Base-by-base conservation (phyloP, 2,329 filamentous ascomycete species). In the Myotisia sp. region DNA sequence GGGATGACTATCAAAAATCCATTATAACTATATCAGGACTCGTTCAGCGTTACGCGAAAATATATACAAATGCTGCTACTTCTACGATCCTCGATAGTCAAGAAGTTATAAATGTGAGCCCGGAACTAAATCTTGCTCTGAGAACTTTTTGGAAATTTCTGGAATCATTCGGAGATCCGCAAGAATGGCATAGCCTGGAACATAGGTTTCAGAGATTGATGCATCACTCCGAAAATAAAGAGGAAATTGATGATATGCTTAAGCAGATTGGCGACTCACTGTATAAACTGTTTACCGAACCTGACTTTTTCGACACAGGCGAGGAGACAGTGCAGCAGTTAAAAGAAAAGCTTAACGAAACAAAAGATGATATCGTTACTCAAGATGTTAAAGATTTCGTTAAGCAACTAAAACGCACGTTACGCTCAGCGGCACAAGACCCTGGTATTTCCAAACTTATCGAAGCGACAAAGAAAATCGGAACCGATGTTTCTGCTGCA, bases 1-100 rank as follows among this genome's bases (percentile, higher is more conserved):
- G 80, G 33, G 72, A 69, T 5, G 84, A 93, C 52, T 95, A 95
- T 53, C 75, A 79, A 0, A 76, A 86, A 30, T 93, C 86, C 0
- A 84, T 93, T 0, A 84, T 81, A 1, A 84, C 76, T 0, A 56
- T 95, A 20, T 73, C 80, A 0, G 58, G 76, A 5, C 65, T 95
- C 4, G 67, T 94, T 37, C 74, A 84, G 49, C 73, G 78, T 26
- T 93, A 92, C 54, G 77, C 81, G 6, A 63, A 74, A 41, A 65
- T 76, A 6, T 94, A 94, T 52, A 82, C 83, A 0, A 73, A 75
- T 22, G 78, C 76, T 0, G 70, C 76, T 0, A 70, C 78, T 35
- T 71, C 83, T 30, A 70, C 82, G 0, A 64, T 76, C 2, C 65
- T 73, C 16, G 70, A 72, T 2, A 70, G 77, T 0, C 71, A 81